Evolutionary conservation across 106 monocot species (phyloP), one percentile per base, ranked within the genome.

Genomic region (Dioscorea alata): DNA sequence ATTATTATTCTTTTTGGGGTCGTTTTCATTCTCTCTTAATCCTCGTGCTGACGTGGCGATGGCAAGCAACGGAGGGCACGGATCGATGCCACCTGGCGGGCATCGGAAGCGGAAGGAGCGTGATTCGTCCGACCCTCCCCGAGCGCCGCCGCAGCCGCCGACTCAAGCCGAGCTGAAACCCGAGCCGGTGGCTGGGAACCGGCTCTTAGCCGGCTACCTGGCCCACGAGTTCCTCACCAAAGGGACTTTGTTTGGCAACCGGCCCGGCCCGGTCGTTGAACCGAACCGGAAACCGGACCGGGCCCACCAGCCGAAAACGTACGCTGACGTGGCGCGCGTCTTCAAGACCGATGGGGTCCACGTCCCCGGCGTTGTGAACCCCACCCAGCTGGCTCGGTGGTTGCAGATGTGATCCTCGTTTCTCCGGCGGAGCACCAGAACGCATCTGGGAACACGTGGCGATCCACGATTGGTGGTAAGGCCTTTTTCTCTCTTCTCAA

Each of bases 171-270:
- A 66, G 60, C 71, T 33, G 60, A 69, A 15, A 21, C 33, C 35
- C 34, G 18, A 21, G 14, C 65, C 57, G 17, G 4, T 63, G 34
- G 21, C 58, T 35, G 60, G 48, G 23, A 83, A 83, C 75, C 70
- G 80, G 74, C 80, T 85, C 23, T 62, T 94, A 3, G 94, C 94
- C 19, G 94, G 94, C 13, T 90, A 90, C 81, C 56, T 94, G 28
- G 94, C 94, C 57, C 87, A 94, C 81, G 94, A 94, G 88, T 94
- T 85, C 69, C 80, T 90, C 63, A 81, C 85, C 24, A 71, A 64
- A 33, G 87, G 94, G 15, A 88, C 90, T 12, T 57, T 94, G 17
- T 65, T 83, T 17, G 84, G 84, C 8, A 14, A 74, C 65, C 24
- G n/a, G 21, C 33, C 79, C 72, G 56, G 15, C 58, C 34, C 72